Conservation (phyloP, 2,329 filamentous ascomycete species). For the Exophiala mesophila region DNA sequence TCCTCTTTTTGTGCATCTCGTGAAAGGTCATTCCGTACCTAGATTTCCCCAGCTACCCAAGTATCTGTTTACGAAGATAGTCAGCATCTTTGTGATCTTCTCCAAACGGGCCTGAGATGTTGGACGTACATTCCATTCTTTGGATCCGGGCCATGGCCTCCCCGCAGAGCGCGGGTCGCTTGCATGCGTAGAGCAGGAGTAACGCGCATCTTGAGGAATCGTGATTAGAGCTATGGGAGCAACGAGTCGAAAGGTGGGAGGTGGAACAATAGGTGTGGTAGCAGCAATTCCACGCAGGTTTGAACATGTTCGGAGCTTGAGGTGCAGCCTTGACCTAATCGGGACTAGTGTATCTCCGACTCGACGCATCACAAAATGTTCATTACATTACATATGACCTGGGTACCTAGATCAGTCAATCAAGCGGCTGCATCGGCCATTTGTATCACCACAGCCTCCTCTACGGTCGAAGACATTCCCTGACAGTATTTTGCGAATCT, state of each 20-base stretch:
- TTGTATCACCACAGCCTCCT: background rate
- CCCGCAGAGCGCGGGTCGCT: conserved; percentile 20
- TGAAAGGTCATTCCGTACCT: conserved; percentile 48
- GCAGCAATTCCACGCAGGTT: background rate
- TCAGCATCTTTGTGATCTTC: background rate
- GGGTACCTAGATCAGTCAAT: background rate
- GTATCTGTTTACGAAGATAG: conserved; percentile 49
- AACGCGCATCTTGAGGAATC: conserved; percentile 21
- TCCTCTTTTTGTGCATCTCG: background rate
- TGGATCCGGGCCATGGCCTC: conserved; percentile 33
- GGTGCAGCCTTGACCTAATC: conserved; percentile 1
- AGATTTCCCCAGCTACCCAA: conserved; percentile 70
- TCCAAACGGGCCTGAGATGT: background rate
- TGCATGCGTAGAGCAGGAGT: conserved; percentile 23
- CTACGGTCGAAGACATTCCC: no score
- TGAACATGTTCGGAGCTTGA: conserved; percentile 5
- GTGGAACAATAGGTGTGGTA: no score
- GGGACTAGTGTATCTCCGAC: background rate
- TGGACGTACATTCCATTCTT: conserved; percentile 40
- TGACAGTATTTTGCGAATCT: no score
- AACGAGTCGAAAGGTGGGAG: no score
- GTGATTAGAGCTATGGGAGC: background rate
- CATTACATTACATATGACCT: background rate
- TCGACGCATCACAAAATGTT: background rate
- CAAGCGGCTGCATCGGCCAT: background rate